Evolutionary conservation across 208 protist species (phyloP), one percentile per base, ranked within the genome.

Genomic region (Trypanosoma vivax): DNA sequence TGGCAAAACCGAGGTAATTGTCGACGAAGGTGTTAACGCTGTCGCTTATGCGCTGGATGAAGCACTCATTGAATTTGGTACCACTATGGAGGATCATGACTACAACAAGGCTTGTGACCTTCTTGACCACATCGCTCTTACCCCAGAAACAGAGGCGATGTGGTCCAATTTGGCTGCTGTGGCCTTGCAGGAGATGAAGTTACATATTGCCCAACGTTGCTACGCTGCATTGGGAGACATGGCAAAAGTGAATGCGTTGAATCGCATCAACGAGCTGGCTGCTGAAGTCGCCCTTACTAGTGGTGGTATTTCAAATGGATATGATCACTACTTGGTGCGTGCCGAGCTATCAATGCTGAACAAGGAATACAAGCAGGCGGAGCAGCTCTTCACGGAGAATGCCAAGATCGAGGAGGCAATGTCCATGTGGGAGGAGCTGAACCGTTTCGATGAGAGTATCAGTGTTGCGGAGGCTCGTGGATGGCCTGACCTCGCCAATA

Each of bases 41-140:
- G 90, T 97, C 13, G 83, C 78, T 27, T 98, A 98, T 72, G 77
- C 64, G 18, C 71, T 99, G 3, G 93, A 99, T 65, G 96, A 98
- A 66, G 70, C 86, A n/a, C 78, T 99, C 27, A 99, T 99, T 70
- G 85, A 96, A 65, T 99, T 99, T 65, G 88, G 90, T 16, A 83
- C 82, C 10, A 92, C 96, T 6, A 94, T 99, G 76, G 88, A 98
- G 56, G 75, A 87, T 38, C 79, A 70, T n/a, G 80, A 97, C 41
- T 96, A 94, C 63, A 77, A 88, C 50, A 75, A 77, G 38, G 95
- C 95, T 19, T 95, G 89, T 55, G 76, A 83, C 45, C 74, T 97
- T 23, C 79, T 98, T 34, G 96, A 97, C 62, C 58, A 67, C 14
- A 87, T 95, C 43, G 63, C 76, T 11, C 67, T 90, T 10, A 88